Evolutionary conservation across 2,329 filamentous ascomycete species (phyloP).

Genomic region (Penicillium sp.): DNA sequence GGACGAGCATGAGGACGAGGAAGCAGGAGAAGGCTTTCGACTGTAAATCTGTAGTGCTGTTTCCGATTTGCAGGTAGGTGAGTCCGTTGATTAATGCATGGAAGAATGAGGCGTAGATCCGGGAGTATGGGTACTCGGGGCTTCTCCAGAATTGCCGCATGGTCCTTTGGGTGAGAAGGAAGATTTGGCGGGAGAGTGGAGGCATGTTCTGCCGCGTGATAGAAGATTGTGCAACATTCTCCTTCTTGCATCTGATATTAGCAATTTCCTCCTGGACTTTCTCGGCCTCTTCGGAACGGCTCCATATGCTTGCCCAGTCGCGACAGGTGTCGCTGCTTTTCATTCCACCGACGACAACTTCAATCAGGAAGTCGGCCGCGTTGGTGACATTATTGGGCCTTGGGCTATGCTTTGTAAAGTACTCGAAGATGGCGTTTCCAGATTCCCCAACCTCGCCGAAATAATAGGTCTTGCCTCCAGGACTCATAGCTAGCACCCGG

Average conservation of each 20-base stretch:
- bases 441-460: conserved; percentile 70
- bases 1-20: conserved; percentile 65
- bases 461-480: conserved; percentile 69
- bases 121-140: conserved; percentile 74
- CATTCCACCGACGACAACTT: conserved; percentile 60
- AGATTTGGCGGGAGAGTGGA: conserved; percentile 63
- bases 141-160: conserved; percentile 74
- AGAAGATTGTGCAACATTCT: conserved; percentile 41
- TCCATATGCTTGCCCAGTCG: conserved; percentile 74
- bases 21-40: conserved; percentile 71
- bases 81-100: conserved; percentile 75
- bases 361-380: conserved; percentile 65
- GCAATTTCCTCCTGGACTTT: conserved; percentile 66
- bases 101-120: conserved; percentile 70
- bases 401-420: conserved; percentile 66
- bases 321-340: conserved; percentile 56
- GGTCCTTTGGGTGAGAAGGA: conserved; percentile 68
- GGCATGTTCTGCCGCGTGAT: conserved; percentile 32
- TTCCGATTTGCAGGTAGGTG: conserved; percentile 71
- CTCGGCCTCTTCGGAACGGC: conserved; percentile 62
- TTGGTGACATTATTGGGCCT: conserved; percentile 65
- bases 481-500: conserved; percentile 69
- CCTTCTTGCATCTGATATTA: conserved; percentile 54
- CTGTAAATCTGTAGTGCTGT: conserved; percentile 70
- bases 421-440: conserved; percentile 65